A percentile compares a stretch with the other conserved stretches of the same genome.
Conservation (phyloP, 495 filamentous ascomycete genomes). For the Hypoxylon intermedium region DNA sequence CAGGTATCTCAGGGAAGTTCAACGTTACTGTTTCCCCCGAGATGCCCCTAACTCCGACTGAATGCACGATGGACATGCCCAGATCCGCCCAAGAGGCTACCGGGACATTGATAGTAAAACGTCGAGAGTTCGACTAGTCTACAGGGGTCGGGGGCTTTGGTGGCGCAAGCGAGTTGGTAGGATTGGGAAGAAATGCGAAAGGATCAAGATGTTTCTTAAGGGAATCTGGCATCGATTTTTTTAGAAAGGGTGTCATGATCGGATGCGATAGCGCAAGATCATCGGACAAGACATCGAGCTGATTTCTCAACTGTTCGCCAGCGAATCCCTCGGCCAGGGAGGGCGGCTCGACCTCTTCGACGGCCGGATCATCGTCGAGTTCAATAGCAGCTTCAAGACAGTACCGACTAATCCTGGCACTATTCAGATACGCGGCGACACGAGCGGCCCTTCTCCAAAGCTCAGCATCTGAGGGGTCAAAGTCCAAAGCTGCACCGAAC, state of each 20-base stretch:
- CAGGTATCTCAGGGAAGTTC: slow-evolving; percentile 44
- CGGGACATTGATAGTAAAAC: slow-evolving; percentile 51
- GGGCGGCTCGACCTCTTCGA: slow-evolving; percentile 74
- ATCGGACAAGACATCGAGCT: slow-evolving; percentile 74
- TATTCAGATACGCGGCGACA: slow-evolving; percentile 76
- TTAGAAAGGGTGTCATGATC: slow-evolving; percentile 66
- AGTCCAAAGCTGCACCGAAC: slow-evolving; percentile 79
- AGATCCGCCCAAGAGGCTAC: slow-evolving; percentile 52
- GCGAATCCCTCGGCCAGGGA: slow-evolving; percentile 88
- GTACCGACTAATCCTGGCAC: slow-evolving; percentile 78
- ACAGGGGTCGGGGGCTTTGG: slow-evolving; percentile 19
- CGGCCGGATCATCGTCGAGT: slow-evolving; percentile 76
- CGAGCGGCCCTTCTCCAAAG: slow-evolving; percentile 90
- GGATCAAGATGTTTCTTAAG: slow-evolving; percentile 75
- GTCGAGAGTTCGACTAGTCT: slow-evolving; percentile 62
- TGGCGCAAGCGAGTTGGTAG: slow-evolving; percentile 46
- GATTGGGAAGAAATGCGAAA: slow-evolving; percentile 75
- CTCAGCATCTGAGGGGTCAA: slow-evolving; percentile 90
- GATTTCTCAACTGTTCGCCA: slow-evolving; percentile 73
- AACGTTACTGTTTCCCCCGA: slow-evolving; percentile 45
- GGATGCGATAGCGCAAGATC: slow-evolving; percentile 71
- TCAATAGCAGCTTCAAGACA: slow-evolving; percentile 92
- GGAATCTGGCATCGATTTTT: slow-evolving; percentile 66
- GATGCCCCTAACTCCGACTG: slow-evolving; percentile 42
- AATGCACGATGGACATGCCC: slow-evolving; percentile 47